Conservation (phyloP, 2,329 filamentous ascomycete species). For the Chrysosporium queenslandicum region DNA sequence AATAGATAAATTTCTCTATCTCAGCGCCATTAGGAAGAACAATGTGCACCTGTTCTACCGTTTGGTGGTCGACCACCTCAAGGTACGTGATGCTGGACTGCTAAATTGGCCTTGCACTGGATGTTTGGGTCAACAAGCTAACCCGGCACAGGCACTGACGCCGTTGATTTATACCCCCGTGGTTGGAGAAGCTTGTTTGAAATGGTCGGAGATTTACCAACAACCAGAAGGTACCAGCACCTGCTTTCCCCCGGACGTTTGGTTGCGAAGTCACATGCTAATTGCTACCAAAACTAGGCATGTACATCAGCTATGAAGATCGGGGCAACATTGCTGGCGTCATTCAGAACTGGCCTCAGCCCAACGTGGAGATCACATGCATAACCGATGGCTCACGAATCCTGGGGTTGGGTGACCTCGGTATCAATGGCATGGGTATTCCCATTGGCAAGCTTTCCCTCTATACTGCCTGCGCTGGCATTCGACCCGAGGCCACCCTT, state of each 20-base stretch:
- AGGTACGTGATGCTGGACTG: conserved; percentile 23
- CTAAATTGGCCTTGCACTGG: background rate
- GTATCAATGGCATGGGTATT: conserved; percentile 95
- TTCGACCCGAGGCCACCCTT: conserved; percentile 63
- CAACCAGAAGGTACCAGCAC: conserved; percentile 64
- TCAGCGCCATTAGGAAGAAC: conserved; percentile 42
- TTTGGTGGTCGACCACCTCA: conserved; percentile 40
- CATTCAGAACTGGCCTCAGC: conserved; percentile 84
- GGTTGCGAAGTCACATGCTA: background rate
- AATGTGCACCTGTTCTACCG: conserved; percentile 46
- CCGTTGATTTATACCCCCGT: conserved; percentile 44
- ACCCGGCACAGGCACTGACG: conserved; percentile 34
- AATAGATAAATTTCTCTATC: conserved; percentile 43
- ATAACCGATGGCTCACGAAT: conserved; percentile 93
- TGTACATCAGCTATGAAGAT: conserved; percentile 95
- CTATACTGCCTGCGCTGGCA: conserved; percentile 91
- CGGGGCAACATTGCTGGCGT: conserved; percentile 80
- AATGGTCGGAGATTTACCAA: conserved; percentile 93
- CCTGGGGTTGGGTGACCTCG: conserved; percentile 83
- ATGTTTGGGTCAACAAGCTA: background rate
- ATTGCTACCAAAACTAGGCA: conserved; percentile 34
- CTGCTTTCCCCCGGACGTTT: conserved; percentile 13
- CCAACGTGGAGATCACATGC: conserved; percentile 86
- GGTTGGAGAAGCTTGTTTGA: conserved; percentile 86
- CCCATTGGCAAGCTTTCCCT: conserved; percentile 92